Conservation (phyloP, 2,329 filamentous ascomycete species). For the Claviceps fusiformis region DNA sequence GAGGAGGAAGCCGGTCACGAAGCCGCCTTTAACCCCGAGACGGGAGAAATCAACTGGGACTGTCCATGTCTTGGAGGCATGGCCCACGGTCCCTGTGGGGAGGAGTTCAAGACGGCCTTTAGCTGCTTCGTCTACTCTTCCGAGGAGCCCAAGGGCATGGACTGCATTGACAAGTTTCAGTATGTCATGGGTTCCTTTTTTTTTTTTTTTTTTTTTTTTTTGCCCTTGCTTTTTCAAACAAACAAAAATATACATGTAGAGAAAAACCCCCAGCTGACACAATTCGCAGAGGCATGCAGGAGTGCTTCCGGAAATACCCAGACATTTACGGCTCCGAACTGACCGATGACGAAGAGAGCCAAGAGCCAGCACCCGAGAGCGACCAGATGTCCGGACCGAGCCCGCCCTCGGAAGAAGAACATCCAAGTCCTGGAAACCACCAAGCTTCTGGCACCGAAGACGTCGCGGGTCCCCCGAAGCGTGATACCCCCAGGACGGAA, state of each 20-base stretch:
- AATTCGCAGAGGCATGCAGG: slow-evolving; percentile 70
- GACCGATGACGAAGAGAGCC: slow-evolving; percentile 52
- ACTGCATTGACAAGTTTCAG: slow-evolving; percentile 97
- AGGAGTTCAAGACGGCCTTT: slow-evolving; percentile 89
- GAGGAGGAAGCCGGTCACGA: slow-evolving; percentile 76
- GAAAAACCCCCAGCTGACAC: slow-evolving; percentile 13
- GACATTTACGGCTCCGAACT: slow-evolving; percentile 87
- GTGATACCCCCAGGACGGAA: slow-evolving; percentile 7
- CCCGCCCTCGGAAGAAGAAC: background rate
- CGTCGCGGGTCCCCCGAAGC: background rate
- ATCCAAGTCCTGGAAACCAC: background rate
- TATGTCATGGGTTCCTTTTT: slow-evolving; percentile 30
- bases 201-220: background rate
- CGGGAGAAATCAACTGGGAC: slow-evolving; percentile 99
- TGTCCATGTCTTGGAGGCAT: slow-evolving; percentile 95
- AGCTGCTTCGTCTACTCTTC: slow-evolving; percentile 96
- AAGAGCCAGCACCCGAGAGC: slow-evolving; percentile 14
- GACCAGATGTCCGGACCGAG: background rate
- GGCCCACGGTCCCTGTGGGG: slow-evolving; percentile 89
- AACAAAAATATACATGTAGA: too few relatives aligned
- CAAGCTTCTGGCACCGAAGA: slow-evolving; percentile 5
- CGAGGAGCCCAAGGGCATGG: slow-evolving; percentile 93
- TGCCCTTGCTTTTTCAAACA: background rate
- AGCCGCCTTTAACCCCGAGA: slow-evolving; percentile 95
- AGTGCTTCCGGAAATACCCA: slow-evolving; percentile 86